Conservation (phyloP, 2,329 filamentous ascomycete genomes). For the Talaromyces islandicus region DNA sequence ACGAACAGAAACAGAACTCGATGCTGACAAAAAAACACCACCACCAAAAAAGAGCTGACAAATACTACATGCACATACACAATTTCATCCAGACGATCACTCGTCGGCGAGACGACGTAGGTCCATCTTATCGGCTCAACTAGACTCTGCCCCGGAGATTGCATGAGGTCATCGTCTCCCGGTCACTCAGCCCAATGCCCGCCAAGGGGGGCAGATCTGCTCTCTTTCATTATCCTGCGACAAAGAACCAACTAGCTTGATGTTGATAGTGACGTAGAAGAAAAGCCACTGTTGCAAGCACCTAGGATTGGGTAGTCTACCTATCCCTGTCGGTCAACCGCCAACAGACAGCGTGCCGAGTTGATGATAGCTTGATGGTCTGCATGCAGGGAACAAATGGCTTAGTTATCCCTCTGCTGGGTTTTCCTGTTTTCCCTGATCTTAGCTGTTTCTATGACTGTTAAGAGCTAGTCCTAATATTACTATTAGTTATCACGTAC, state of each 20-base stretch:
- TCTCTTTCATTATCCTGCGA: background rate
- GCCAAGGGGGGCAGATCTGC: background rate
- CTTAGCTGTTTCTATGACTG: background rate
- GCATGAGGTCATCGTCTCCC: background rate
- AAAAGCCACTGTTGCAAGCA: background rate
- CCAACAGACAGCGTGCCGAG: background rate
- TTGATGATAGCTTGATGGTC: background rate
- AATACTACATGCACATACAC: background rate
- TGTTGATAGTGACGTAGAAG: background rate
- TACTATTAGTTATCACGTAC: background rate
- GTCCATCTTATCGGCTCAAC: slow-evolving; percentile 4
- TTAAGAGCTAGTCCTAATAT: background rate
- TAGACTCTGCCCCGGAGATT: background rate
- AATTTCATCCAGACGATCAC: background rate
- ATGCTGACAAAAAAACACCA: background rate
- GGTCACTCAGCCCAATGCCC: background rate
- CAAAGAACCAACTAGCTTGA: background rate
- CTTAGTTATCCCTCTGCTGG: background rate
- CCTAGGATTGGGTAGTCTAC: background rate
- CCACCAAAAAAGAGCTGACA: background rate
- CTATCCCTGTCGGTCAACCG: background rate
- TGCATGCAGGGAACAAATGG: background rate
- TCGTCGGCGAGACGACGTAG: background rate
- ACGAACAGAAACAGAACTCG: background rate
- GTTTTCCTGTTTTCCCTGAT: background rate